Evolutionary conservation across 139 green algal genomes (phyloP), one percentile per base, ranked within the genome.

Genomic region (Chlorella sp.): DNA sequence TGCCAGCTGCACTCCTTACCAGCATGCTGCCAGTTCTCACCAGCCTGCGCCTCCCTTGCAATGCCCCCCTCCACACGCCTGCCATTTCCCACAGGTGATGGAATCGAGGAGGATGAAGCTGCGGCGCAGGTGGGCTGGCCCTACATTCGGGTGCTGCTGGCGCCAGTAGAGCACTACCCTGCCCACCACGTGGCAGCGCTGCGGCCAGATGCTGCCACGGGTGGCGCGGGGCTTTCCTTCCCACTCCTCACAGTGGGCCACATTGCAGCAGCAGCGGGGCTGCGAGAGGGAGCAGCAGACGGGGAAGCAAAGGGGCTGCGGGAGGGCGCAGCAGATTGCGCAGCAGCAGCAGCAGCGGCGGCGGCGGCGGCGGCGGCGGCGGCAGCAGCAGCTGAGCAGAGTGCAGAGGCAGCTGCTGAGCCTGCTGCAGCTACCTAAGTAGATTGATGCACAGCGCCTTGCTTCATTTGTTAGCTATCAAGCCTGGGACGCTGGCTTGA

Each of bases 41-140:
- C 9, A 51, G 44, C 44, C 6, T 51, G 44, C 9, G 44, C 44
- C 9, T 51, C 44, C 9, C 44, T 51, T 6, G 44, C 44, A 6
- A 51, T 51, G 44, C 9, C 44, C 44, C 6, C 9, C 7, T 51
- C 25, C 63, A 70, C 63, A 3, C 25, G 12, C 26, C 26, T 12
- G 12, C 3, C 63, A 25, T 4, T 30, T n/a, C n/a, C n/a, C n/a
- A 28, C 81, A 86, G 82, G 82, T 7, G 82, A 86, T n/a, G 82
- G 82, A n/a, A 67, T 74, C 0, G 82, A 86, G 39, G 82, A 86
- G 72, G 82, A 86, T 15, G 72, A 65, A 18, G 82, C 82, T 1
- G 71, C 82, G 3, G 57, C 57, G 1, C 39, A 62, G 28, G n/a
- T 70, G 38, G 44, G 38, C 71, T 86, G 82, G 82, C 71, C 82